Evolutionary conservation across 169 alveolate genomes (phyloP), one percentile per base, ranked within the genome.

Genomic region (Plasmodium billcollinsi): DNA sequence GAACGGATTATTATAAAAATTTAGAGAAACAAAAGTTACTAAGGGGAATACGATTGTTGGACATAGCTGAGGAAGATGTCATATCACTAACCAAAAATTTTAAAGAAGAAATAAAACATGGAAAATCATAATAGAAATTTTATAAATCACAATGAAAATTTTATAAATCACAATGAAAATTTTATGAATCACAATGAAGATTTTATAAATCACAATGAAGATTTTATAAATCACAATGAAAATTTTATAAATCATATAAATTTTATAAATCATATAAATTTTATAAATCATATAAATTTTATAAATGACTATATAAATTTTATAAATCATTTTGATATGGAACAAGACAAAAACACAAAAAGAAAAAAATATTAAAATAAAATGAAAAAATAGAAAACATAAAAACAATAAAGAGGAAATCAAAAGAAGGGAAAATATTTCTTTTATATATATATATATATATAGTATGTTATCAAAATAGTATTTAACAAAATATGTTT

Each of bases 1-100:
- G 54, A 11, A 80, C 90, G 12, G 90, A 80, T 80, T 80, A 80
- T 58, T 80, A 80, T 50, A 80, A 80, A 49, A 80, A 80, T 67
- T 52, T 80, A 69, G 90, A 80, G 58, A 80, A 80, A 29, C 67
- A 80, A 54, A 67, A 80, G 70, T 54, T 80, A 56, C 49, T 80
- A 56, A 80, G 90, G 63, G 90, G 90, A 63, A 80, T 80, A 15
- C 67, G 90, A 11, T 72, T 80, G 21, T 33, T 80, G 45, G 90
- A 80, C 47, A 61, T 80, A 29, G 90, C 67, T 69, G 90, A 80
- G 50, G 90, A 80, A 47, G 90, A 80, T 20, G 90, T 80, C 9
- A 69, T 80, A 58, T 80, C 90, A 26, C 69, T 80, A 62, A 80
- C 85, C 20, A 9, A 80, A 72, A 58, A 69, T 80, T 56, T 56